Evolutionary conservation across 345 rosid genomes (phyloP), one percentile per base, ranked within the genome.

Genomic region (Murraya koenigii): DNA sequence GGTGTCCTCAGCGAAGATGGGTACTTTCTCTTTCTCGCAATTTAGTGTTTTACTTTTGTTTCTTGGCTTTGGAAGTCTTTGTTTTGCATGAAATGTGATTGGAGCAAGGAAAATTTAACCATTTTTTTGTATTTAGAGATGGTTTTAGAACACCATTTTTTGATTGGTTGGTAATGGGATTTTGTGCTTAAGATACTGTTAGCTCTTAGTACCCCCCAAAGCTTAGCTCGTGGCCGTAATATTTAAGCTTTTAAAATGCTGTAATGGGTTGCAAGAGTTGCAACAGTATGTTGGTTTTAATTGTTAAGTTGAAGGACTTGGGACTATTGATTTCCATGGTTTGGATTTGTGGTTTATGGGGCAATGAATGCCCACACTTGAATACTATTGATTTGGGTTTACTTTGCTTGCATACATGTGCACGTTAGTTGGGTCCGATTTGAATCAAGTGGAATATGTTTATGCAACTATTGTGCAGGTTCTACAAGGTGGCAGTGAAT

Each of bases 1-100:
- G 99, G 98, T 35, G 86, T 84, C 69, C 97, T 91, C 83, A 94
- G 97, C 87, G 99, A 96, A 88, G 99, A 96, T 84, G 98, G 98
- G 99, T 92, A 89, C 84, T 75, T 54, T 44, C 75, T 64, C 39
- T 66, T 39, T 58, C 61, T 67, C 63, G 39, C 71, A 64, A 66
- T 74, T 62, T 41, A 25, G 26, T 38, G 33, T 28, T 7, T 10
- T 6, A n/a, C n/a, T 41, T 69, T 2, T 15, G 44, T 59, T 81
- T 77, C 32, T 67, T 59, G 77, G 80, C 81, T 81, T 81, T 80
- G 79, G 58, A 58, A 25, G 56, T 23, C 28, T 35, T 66, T 35
- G 32, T 66, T 49, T 66, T 55, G 25, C 66, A 54, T 5, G 47
- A 32, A 64, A 47, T 66, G 30, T 36, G 58, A n/a, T 36, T 74